Conservation (phyloP, 495 filamentous ascomycete genomes). For the Neurospora discreta region DNA sequence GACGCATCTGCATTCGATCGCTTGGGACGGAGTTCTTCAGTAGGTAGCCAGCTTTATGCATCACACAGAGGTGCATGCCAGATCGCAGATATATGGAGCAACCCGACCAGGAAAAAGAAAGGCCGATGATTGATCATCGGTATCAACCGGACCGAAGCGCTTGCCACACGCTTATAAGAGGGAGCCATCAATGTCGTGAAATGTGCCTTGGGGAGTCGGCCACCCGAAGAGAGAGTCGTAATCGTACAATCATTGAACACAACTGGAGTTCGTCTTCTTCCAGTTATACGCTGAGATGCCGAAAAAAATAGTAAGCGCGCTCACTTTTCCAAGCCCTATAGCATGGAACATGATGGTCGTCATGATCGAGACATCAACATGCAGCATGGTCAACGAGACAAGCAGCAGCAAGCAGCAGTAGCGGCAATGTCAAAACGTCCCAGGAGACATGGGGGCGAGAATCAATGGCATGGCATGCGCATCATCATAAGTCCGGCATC, state of each 20-base stretch:
- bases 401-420: background rate
- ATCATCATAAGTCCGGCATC: slow-evolving; percentile 10
- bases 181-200: slow-evolving; percentile 6
- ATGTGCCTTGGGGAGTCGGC: background rate
- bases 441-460: slow-evolving; percentile 13
- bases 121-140: background rate
- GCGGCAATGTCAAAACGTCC: slow-evolving; percentile 16
- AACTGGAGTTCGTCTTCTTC: background rate
- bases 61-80: background rate
- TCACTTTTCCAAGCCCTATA: background rate
- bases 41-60: background rate
- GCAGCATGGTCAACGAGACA: slow-evolving; percentile 2
- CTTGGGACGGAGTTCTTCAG: background rate
- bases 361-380: slow-evolving; percentile 1
- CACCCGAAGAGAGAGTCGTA: background rate
- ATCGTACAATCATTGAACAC: slow-evolving; percentile 4
- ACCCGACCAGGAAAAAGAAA: background rate
- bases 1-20: background rate
- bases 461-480: slow-evolving; percentile 22
- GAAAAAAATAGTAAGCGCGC: background rate
- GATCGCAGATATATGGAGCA: background rate
- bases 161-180: background rate
- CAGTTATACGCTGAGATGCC: background rate
- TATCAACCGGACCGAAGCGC: background rate
- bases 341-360: slow-evolving; percentile 1